phyloP scores from a whole-genome alignment of 2,329 filamentous ascomycete genomes.

The Delphinella strobiligena region DNA sequence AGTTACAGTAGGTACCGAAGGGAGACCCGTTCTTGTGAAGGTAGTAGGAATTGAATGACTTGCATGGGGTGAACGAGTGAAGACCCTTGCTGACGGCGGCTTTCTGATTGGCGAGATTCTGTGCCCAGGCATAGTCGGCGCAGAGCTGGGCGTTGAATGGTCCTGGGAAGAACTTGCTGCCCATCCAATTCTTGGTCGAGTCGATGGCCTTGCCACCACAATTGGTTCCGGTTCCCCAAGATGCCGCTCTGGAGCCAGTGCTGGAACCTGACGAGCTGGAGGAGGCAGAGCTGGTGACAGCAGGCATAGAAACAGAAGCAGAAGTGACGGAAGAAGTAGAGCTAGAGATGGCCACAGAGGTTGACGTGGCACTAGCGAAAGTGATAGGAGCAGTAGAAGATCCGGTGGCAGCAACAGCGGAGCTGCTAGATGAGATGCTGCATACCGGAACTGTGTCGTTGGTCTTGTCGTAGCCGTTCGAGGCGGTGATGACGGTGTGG shows the following conservation, averaged over 20 bases:
- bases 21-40: constrained; percentile 13
- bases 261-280: constrained; percentile 15
- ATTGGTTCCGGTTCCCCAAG: constrained; percentile 16
- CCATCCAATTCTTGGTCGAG: constrained; percentile 10
- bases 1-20: constrained; percentile 14
- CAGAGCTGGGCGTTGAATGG: constrained; percentile 16
- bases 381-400: constrained; percentile 2
- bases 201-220: constrained; percentile 12
- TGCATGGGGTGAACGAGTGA: constrained; percentile 9
- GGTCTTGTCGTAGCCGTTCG: constrained; percentile 13
- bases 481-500: constrained; percentile 9
- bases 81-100: constrained; percentile 8
- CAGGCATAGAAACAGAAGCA: constrained; percentile 1
- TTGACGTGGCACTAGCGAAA: background rate
- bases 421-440: background rate
- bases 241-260: constrained; percentile 20
- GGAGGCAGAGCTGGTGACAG: constrained; percentile 9
- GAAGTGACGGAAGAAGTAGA: background rate
- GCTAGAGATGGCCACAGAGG: background rate
- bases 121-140: constrained; percentile 14
- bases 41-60: constrained; percentile 15
- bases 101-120: constrained; percentile 12
- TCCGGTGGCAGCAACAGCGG: background rate
- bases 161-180: constrained; percentile 16
- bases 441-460: constrained; percentile 6